phyloP scores from a whole-genome alignment of 2,329 filamentous ascomycete species.

The Teratosphaeria epicoccoides region DNA sequence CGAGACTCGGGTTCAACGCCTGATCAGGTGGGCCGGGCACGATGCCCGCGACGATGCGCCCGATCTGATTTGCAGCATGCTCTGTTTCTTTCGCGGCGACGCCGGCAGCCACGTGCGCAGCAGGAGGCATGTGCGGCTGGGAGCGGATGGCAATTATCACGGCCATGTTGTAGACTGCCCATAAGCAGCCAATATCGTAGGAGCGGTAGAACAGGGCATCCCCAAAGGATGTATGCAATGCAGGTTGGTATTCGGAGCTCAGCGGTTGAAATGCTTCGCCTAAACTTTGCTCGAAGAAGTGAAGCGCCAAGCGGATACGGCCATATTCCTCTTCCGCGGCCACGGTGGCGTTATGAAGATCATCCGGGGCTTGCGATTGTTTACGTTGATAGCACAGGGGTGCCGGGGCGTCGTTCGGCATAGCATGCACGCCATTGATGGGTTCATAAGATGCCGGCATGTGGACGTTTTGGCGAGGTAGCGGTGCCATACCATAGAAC shows the following conservation, averaged over 20 bases:
- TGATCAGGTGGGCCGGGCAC: slow-evolving; percentile 37
- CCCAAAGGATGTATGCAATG: slow-evolving; percentile 66
- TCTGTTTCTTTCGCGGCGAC: slow-evolving; percentile 64
- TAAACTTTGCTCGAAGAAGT: slow-evolving; percentile 53
- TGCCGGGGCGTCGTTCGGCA: slow-evolving; percentile 12
- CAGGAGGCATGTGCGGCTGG: slow-evolving; percentile 83
- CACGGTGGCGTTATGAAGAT: slow-evolving; percentile 55
- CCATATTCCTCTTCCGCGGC: slow-evolving; percentile 71
- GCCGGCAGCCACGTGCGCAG: slow-evolving; percentile 76
- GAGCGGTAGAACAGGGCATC: slow-evolving; percentile 70
- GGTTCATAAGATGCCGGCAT: slow-evolving; percentile 33
- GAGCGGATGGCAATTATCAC: slow-evolving; percentile 71
- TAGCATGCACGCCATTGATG: slow-evolving; percentile 2
- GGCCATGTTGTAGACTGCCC: slow-evolving; percentile 78
- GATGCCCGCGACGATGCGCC: slow-evolving; percentile 66
- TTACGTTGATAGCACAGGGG: slow-evolving; percentile 9
- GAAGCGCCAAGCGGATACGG: slow-evolving; percentile 60
- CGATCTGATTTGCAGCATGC: slow-evolving; percentile 61
- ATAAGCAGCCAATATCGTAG: slow-evolving; percentile 76
- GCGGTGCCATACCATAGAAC: slow-evolving; percentile 44
- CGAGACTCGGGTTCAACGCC: slow-evolving; percentile 65
- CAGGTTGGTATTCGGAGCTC: slow-evolving; percentile 53
- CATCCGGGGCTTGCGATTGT: slow-evolving; percentile 37
- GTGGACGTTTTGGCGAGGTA: slow-evolving; percentile 27
- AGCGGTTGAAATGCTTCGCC: slow-evolving; percentile 69